Conservation (phyloP, 2,329 filamentous ascomycete genomes). For the Sporothrix brunneoviolacea region DNA sequence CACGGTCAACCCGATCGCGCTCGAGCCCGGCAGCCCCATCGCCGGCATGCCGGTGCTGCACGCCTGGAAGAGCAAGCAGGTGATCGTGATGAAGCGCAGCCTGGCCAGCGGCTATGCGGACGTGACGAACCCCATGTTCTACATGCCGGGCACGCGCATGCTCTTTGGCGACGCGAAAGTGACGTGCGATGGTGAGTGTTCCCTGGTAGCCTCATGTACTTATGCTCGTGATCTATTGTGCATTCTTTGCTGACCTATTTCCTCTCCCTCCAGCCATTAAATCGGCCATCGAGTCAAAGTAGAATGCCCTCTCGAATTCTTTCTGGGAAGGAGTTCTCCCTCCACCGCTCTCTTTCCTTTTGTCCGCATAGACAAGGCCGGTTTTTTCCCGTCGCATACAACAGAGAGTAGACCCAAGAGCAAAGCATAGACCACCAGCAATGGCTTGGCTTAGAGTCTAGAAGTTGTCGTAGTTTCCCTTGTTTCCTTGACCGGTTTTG, state of each 20-base stretch:
- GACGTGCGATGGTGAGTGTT: constrained; percentile 64
- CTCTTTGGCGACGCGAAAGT: constrained; percentile 84
- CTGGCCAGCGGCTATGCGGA: constrained; percentile 87
- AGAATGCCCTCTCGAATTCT: background rate
- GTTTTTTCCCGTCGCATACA: too few species aligned
- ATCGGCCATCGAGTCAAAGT: constrained; percentile 24
- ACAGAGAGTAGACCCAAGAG: too few species aligned
- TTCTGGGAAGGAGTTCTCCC: too few species aligned
- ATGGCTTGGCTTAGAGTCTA: too few species aligned
- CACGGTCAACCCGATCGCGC: constrained; percentile 82
- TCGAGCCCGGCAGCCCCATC: constrained; percentile 77
- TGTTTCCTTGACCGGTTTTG: background rate
- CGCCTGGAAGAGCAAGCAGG: constrained; percentile 90
- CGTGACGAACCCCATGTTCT: constrained; percentile 90
- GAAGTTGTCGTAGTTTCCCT: background rate
- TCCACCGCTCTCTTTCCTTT: background rate
- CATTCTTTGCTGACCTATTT: background rate
- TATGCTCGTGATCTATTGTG: too few species aligned
- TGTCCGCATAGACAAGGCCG: background rate
- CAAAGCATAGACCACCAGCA: too few species aligned
- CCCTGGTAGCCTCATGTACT: too few species aligned
- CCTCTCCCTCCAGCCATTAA: constrained; percentile 22
- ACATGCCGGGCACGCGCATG: constrained; percentile 85
- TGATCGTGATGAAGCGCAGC: constrained; percentile 87
- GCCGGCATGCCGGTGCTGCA: constrained; percentile 90